Evolutionary conservation across 148 eudicot genomes (phyloP).

Genomic region (Agrostemma githago): DNA sequence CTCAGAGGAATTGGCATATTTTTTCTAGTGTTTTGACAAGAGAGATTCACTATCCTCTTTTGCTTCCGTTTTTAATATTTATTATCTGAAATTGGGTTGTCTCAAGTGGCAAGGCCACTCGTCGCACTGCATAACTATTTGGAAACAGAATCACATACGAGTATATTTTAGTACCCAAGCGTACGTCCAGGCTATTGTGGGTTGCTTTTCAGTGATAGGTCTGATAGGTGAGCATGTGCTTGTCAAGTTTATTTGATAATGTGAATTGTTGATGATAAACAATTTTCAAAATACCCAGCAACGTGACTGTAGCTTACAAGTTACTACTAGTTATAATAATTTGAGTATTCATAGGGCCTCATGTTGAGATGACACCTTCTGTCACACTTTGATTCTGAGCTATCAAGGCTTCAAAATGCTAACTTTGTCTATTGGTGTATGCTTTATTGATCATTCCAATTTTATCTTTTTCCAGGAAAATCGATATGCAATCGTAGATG

Average conservation of each 20-base stretch:
- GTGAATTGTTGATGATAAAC: not conserved
- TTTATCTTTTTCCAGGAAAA: slow-evolving; percentile 64
- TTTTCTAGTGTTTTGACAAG: not conserved
- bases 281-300: not conserved
- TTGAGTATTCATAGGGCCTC: not conserved
- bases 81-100: not conserved
- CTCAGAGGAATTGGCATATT: not conserved
- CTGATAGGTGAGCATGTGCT: not conserved
- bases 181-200: not conserved
- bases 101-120: not conserved
- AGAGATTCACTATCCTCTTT: not conserved
- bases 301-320: not conserved
- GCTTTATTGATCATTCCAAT: not conserved
- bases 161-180: not conserved
- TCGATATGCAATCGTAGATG: slow-evolving; percentile 79
- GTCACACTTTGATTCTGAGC: not conserved
- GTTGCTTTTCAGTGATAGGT: not conserved
- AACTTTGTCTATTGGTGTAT: not conserved
- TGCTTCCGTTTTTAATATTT: not conserved
- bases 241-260: not conserved
- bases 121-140: not conserved
- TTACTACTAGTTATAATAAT: not conserved
- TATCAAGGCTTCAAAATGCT: not conserved
- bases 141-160: not conserved
- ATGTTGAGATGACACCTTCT: not conserved